These are phyloP conservation scores for Stephanodiscus minutulus DNA, from an alignment of 108 stramenopile genomes.

Conservation along the genomic window DNA sequence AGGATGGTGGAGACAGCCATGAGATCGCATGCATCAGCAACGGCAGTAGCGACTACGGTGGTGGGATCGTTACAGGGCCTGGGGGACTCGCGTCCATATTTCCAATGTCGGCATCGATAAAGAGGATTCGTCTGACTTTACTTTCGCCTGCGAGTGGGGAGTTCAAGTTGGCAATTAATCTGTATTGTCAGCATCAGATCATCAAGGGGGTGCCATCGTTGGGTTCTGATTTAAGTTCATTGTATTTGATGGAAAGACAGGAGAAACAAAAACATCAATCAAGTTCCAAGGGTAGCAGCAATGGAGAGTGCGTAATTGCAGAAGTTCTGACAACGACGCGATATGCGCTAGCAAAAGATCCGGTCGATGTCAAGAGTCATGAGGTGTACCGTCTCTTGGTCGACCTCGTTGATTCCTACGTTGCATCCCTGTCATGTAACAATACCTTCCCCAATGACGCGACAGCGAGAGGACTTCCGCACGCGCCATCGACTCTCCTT, in stretches of 20 bases:
- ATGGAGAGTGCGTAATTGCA: constrained; percentile 5
- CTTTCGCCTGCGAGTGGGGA: constrained; percentile 63
- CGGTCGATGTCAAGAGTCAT: constrained; percentile 72
- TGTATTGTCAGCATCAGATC: constrained; percentile 70
- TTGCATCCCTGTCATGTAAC: constrained; percentile 51
- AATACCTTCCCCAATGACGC: constrained; percentile 54
- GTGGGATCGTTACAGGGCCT: background rate
- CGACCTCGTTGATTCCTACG: constrained; percentile 69
- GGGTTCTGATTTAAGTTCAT: constrained; percentile 78
- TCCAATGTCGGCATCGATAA: constrained; percentile 59
- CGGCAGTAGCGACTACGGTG: background rate
- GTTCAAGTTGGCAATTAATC: constrained; percentile 57
- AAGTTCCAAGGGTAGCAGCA: background rate
- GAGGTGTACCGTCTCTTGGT: constrained; percentile 58
- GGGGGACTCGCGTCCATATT: constrained; percentile 48
- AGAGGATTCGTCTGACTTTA: constrained; percentile 72
- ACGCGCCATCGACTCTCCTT: constrained; percentile 69
- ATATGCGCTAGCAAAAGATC: constrained; percentile 61
- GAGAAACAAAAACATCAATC: constrained; percentile 3
- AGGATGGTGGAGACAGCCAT: background rate
- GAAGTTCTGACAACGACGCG: constrained; percentile 23
- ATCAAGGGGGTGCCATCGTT: constrained; percentile 90
- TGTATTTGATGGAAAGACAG: constrained; percentile 55
- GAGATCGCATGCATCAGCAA: background rate
- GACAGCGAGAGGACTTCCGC: constrained; percentile 30